These are phyloP conservation scores for Apiospora saccharicola DNA, from an alignment of 2,329 filamentous ascomycete species.

Conservation along the genomic window DNA sequence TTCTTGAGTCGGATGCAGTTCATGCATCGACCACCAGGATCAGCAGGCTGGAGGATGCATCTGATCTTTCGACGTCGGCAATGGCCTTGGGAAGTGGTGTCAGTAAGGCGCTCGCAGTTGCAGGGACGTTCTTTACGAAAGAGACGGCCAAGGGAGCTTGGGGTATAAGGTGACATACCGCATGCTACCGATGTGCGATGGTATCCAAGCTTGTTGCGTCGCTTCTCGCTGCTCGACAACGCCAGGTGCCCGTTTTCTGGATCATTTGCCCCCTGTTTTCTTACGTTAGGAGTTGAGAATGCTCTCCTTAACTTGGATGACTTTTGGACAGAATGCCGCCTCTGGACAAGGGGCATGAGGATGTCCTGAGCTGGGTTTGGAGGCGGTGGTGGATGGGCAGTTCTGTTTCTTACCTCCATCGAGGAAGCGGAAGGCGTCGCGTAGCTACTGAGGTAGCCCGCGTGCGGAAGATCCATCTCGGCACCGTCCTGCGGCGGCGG, in stretches of 20 bases:
- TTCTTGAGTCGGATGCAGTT: constrained; percentile 96
- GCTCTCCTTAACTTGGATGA: constrained; percentile 55
- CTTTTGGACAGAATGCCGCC: constrained; percentile 48
- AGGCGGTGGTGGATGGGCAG: constrained; percentile 33
- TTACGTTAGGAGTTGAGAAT: constrained; percentile 58
- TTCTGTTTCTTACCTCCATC: constrained; percentile 43
- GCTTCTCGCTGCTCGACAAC: constrained; percentile 57
- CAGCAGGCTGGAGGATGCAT: constrained; percentile 79
- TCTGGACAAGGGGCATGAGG: constrained; percentile 44
- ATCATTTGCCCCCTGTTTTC: constrained; percentile 48
- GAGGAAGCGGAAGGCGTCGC: constrained; percentile 37
- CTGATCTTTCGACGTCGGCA: constrained; percentile 93
- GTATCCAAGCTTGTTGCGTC: constrained; percentile 91
- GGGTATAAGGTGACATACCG: constrained; percentile 79
- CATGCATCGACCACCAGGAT: constrained; percentile 78
- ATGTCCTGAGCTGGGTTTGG: constrained; percentile 42
- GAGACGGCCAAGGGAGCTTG: constrained; percentile 28
- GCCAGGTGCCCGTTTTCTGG: constrained; percentile 45
- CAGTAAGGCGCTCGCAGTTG: constrained; percentile 2
- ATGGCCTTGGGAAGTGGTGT: constrained; percentile 66
- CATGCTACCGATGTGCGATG: constrained; percentile 95
- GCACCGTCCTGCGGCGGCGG: constrained; percentile 49
- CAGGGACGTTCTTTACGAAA: constrained; percentile 17
- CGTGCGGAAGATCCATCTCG: constrained; percentile 51
- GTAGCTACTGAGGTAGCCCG: constrained; percentile 46